Evolutionary conservation across 768 basidiomycete species (phyloP).

Genomic region (Pleurotus djamor): DNA sequence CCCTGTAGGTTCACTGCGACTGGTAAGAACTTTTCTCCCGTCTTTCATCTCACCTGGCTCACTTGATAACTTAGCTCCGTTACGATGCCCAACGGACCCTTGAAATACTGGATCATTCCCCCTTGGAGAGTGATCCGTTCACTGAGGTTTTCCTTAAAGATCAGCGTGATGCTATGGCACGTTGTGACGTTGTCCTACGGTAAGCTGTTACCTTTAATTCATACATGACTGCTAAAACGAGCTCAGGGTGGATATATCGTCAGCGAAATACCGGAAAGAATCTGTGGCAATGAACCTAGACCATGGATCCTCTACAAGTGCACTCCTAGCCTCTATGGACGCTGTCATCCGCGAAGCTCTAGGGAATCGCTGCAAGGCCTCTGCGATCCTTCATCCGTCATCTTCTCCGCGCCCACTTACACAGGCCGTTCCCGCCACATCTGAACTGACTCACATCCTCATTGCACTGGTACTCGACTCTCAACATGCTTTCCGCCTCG

Average conservation of each 20-base stretch:
- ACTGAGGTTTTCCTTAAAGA: constrained; percentile 72
- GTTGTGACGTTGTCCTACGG: constrained; percentile 77
- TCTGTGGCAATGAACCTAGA: constrained; percentile 52
- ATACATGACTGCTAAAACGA: constrained; percentile 3
- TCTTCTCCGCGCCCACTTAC: constrained; percentile 43
- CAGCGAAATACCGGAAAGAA: constrained; percentile 38
- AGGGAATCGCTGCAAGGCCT: constrained; percentile 65
- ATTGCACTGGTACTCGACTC: constrained; percentile 79
- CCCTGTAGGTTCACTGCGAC: constrained; percentile 72
- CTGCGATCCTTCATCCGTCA: constrained; percentile 57
- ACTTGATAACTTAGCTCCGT: constrained; percentile 47
- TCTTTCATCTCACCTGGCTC: background rate
- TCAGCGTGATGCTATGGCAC: constrained; percentile 54
- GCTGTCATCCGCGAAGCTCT: constrained; percentile 62
- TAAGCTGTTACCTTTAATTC: constrained; percentile 22
- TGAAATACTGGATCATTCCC: constrained; percentile 50
- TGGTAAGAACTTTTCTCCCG: constrained; percentile 43
- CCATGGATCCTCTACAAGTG: constrained; percentile 54
- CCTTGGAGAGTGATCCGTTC: constrained; percentile 59
- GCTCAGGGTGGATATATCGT: constrained; percentile 55
- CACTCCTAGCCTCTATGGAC: constrained; percentile 51
- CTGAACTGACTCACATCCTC: constrained; percentile 40
- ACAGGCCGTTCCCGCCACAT: constrained; percentile 51
- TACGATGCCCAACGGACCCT: constrained; percentile 78
- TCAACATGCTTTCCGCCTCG: constrained; percentile 74